These are phyloP conservation scores for Sugiyamaella japonica DNA, from an alignment of 1,139 yeast species.

Conservation along the genomic window DNA sequence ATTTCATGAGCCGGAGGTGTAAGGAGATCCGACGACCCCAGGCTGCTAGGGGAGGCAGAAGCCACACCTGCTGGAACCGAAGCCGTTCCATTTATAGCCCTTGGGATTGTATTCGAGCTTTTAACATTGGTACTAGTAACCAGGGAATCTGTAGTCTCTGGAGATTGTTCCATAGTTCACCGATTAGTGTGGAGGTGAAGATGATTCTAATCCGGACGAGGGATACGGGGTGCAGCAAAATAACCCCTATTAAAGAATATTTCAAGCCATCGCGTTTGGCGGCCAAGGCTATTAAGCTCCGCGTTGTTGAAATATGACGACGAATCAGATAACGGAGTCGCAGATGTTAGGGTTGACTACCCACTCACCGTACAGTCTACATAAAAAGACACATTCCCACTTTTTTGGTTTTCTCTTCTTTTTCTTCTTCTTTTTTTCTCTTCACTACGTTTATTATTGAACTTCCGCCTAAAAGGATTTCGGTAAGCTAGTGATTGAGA, in stretches of 20 bases:
- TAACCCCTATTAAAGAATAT: background rate
- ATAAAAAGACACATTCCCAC: no score
- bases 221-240: no score
- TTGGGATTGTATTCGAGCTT: background rate
- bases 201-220: no score
- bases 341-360: no score
- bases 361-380: no score
- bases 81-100: background rate
- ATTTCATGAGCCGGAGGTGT: constrained; percentile 23
- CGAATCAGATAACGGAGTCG: no score
- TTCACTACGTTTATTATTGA: no score
- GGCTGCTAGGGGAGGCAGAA: background rate
- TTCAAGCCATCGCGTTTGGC: background rate
- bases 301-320: background rate
- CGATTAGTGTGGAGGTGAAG: background rate
- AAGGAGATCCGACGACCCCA: background rate
- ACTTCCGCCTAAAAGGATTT: no score
- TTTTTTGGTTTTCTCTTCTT: no score
- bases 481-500: no score
- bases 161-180: background rate
- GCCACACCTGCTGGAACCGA: background rate
- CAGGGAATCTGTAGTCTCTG: background rate
- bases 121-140: background rate
- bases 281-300: background rate
- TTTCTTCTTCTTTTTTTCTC: no score